A percentile compares a stretch with the other conserved stretches of the same genome.
Conservation (phyloP, 139 green algal species). For the Diplosphaera chodatii region DNA sequence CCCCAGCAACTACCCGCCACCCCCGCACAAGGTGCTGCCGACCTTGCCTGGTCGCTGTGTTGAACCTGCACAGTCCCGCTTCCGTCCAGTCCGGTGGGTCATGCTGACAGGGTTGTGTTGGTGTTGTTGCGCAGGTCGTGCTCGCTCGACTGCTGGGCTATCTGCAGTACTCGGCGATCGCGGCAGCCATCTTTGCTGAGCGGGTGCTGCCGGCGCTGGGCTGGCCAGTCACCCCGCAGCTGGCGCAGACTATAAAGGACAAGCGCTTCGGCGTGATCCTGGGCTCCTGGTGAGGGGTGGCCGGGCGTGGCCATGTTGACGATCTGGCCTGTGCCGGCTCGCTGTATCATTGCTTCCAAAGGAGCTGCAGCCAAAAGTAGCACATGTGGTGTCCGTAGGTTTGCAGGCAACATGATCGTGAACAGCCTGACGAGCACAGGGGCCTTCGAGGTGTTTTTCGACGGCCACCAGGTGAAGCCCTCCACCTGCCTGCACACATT, state of each 20-base stretch:
- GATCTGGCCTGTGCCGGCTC: too few species aligned
- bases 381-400: too few species aligned
- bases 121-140: conserved; percentile 14
- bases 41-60: not conserved
- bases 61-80: too few species aligned
- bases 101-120: not conserved
- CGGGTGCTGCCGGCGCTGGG: conserved; percentile 31
- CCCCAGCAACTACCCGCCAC: conserved; percentile 39
- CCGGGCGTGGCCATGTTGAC: too few species aligned
- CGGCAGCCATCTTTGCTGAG: conserved; percentile 31
- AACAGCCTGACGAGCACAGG: conserved; percentile 49
- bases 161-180: conserved; percentile 39
- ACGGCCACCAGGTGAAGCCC: conserved; percentile 57
- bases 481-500: too few species aligned
- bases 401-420: conserved; percentile 57
- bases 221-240: conserved; percentile 16
- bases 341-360: too few species aligned
- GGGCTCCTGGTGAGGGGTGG: too few species aligned
- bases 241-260: conserved; percentile 19
- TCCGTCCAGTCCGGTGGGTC: not conserved
- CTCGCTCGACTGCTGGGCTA: conserved; percentile 22
- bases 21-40: conserved; percentile 21
- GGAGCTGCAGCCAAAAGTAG: too few species aligned
- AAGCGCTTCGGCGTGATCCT: conserved; percentile 28
- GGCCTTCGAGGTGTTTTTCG: conserved; percentile 66